Conservation (phyloP, 2,329 filamentous ascomycete species). For the Epichloe elymi region DNA sequence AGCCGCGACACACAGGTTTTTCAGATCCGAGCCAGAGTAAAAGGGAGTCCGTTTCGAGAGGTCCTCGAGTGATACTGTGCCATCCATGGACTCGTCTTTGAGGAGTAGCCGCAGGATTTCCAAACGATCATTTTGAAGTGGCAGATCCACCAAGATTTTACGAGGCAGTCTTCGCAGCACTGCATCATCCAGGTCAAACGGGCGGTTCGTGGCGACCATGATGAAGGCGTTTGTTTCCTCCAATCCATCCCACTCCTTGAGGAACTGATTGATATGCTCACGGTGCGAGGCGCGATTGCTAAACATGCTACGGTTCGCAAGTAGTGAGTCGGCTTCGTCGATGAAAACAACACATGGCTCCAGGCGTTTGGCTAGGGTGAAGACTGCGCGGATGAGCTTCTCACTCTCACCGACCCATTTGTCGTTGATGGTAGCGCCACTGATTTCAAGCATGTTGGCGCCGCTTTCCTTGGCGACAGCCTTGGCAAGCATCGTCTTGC, state of each 20-base stretch:
- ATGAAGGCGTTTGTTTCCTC: conserved; percentile 75
- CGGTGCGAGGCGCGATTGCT: conserved; percentile 59
- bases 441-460: conserved; percentile 71
- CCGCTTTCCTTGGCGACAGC: conserved; percentile 56
- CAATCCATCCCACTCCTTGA: conserved; percentile 94
- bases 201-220: conserved; percentile 94
- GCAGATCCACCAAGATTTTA: conserved; percentile 60
- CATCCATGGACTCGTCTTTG: conserved; percentile 49
- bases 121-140: conserved; percentile 49
- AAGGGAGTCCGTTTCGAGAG: conserved; percentile 57
- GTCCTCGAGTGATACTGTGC: conserved; percentile 44
- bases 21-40: conserved; percentile 74
- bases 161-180: conserved; percentile 65
- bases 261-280: conserved; percentile 91
- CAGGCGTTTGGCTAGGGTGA: conserved; percentile 80
- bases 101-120: conserved; percentile 62
- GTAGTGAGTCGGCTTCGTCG: conserved; percentile 88
- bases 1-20: conserved; percentile 69
- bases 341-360: conserved; percentile 91
- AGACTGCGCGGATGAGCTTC: conserved; percentile 89
- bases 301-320: conserved; percentile 59
- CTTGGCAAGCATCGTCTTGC: conserved; percentile 58
- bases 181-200: conserved; percentile 86
- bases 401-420: conserved; percentile 95
- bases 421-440: conserved; percentile 82